Evolutionary conservation across 768 basidiomycete genomes (phyloP).

Genomic region (Mrakia blollopis): DNA sequence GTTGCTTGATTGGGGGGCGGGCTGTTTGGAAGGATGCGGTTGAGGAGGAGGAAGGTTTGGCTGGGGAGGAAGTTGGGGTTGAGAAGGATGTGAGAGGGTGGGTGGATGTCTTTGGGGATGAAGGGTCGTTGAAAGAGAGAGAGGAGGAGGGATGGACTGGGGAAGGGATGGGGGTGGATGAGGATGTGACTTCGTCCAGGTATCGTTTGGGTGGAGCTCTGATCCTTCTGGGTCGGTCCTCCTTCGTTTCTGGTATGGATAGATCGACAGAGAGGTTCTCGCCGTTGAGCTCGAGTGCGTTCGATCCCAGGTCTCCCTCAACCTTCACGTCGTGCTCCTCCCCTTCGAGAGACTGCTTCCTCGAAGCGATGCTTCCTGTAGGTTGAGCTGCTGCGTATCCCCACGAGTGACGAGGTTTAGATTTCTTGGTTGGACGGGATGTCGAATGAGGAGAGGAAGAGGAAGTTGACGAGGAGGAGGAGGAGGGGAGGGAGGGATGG

Average conservation of each 20-base stretch:
- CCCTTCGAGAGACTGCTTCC: not conserved
- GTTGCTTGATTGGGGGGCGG: not conserved
- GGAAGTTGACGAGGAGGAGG: not conserved
- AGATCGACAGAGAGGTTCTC: not conserved
- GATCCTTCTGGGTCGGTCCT: not conserved
- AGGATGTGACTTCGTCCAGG: not conserved
- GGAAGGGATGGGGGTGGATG: not conserved
- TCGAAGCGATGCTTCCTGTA: not conserved
- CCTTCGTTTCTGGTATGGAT: not conserved
- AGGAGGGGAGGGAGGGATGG: not conserved
- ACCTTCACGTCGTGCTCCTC: not conserved
- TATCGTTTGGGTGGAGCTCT: conserved; percentile 1
- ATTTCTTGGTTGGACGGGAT: not conserved
- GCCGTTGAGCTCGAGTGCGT: too few relatives aligned
- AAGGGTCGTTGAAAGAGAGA: not conserved
- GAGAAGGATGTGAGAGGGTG: not conserved
- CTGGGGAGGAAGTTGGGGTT: not conserved
- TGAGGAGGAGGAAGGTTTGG: not conserved
- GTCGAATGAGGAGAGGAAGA: not conserved
- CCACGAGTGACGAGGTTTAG: not conserved
- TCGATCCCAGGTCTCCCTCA: not conserved
- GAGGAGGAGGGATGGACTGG: not conserved
- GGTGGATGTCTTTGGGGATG: not conserved
- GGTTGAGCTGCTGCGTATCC: not conserved
- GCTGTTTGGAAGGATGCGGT: not conserved